Conservation (phyloP, 2,329 filamentous ascomycete genomes). For the Nothophoma quercina region DNA sequence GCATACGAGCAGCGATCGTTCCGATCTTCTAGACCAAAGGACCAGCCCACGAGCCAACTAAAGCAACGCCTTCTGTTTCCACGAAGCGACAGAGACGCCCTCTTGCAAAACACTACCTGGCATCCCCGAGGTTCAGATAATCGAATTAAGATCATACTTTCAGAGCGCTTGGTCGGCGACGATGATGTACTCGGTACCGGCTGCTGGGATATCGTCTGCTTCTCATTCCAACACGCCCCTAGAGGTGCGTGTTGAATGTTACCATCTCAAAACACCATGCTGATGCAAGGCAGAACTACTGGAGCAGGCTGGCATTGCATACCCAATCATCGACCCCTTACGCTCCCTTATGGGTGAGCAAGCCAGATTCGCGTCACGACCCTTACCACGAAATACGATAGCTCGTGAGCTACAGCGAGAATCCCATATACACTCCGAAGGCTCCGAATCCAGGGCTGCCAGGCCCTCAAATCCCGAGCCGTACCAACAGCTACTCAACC, state of each 20-base stretch:
- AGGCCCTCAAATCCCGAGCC: slow-evolving; percentile 26
- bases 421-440: slow-evolving; percentile 18
- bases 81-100: slow-evolving; percentile 71
- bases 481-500: slow-evolving; percentile 24
- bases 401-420: slow-evolving; percentile 5
- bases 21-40: slow-evolving; percentile 28
- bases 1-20: slow-evolving; percentile 37
- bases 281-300: slow-evolving; percentile 67
- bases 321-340: slow-evolving; percentile 65
- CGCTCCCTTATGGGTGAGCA: slow-evolving; percentile 27
- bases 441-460: slow-evolving; percentile 13
- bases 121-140: slow-evolving; percentile 74
- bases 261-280: background rate
- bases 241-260: slow-evolving; percentile 62
- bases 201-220: slow-evolving; percentile 75
- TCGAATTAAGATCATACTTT: slow-evolving; percentile 77
- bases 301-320: slow-evolving; percentile 76
- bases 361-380: slow-evolving; percentile 10
- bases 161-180: slow-evolving; percentile 68
- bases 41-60: slow-evolving; percentile 62
- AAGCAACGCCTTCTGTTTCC: slow-evolving; percentile 70
- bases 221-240: slow-evolving; percentile 87
- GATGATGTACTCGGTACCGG: slow-evolving; percentile 57
- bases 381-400: slow-evolving; percentile 3
- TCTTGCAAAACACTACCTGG: slow-evolving; percentile 72